Evolutionary conservation across 2,329 filamentous ascomycete genomes (phyloP).

Genomic region (Lomentospora prolificans): DNA sequence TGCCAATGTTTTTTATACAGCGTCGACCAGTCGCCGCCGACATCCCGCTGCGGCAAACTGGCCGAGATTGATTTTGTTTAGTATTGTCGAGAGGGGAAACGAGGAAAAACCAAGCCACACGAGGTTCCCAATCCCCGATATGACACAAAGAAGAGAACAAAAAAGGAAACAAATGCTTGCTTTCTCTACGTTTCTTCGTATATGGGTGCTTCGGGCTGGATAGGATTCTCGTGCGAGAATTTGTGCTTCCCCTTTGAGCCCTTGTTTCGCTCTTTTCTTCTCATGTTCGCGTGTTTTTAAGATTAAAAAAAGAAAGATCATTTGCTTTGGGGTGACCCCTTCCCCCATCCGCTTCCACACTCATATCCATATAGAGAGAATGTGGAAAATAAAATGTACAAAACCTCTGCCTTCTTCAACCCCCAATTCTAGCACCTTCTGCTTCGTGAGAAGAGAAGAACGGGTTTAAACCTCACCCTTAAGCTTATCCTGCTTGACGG

Average conservation of each 20-base stretch:
- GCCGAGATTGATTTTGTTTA: no score
- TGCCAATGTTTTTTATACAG: no score
- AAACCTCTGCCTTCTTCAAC: background rate
- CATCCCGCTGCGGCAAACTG: no score
- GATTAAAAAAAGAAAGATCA: background rate
- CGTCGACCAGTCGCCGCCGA: no score
- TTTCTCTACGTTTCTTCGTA: background rate
- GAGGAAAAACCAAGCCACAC: no score
- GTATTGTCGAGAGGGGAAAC: no score
- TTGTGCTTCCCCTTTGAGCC: background rate
- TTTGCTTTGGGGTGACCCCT: background rate
- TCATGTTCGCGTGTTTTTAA: background rate
- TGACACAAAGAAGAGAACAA: background rate
- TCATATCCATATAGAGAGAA: background rate
- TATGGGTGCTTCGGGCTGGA: background rate
- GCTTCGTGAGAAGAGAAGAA: background rate
- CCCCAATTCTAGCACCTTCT: background rate
- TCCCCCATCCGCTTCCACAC: background rate
- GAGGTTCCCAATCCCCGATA: no score
- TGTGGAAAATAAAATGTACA: background rate
- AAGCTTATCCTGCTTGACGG: conserved; percentile 57
- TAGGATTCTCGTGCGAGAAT: background rate
- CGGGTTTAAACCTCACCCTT: conserved; percentile 41
- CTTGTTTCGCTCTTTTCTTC: background rate
- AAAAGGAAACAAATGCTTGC: background rate